Evolutionary conservation across 331 rosid species (phyloP).

Genomic region (Quercus phellos): DNA sequence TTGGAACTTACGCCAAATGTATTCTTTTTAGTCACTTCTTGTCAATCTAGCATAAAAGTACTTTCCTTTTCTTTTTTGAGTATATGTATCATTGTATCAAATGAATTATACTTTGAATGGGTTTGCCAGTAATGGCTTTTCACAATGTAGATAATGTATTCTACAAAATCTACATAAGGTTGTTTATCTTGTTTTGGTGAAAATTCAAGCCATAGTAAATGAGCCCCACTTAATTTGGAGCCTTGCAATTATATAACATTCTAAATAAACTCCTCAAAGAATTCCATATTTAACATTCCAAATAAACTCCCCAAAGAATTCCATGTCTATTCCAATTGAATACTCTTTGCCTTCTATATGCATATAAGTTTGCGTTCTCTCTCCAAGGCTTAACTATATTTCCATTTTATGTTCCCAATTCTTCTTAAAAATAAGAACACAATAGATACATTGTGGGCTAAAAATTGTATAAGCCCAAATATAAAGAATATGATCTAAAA

Average conservation of each 20-base stretch:
- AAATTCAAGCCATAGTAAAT: not conserved
- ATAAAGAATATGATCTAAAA: not conserved
- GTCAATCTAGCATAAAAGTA: not conserved
- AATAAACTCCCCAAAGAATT: not conserved
- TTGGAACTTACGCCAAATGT: not conserved
- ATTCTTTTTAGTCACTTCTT: not conserved
- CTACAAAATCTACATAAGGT: not conserved
- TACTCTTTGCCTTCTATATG: not conserved
- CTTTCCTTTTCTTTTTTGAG: not conserved
- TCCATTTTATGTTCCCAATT: not conserved
- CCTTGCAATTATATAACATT: not conserved
- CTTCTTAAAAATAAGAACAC: not conserved
- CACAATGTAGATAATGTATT: not conserved
- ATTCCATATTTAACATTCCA: not conserved
- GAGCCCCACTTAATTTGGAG: not conserved
- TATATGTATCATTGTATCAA: too few relatives aligned
- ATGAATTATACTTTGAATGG: not conserved
- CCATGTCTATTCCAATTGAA: not conserved
- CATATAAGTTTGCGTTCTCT: not conserved
- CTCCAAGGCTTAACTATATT: not conserved
- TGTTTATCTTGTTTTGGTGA: not conserved
- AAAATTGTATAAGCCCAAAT: not conserved
- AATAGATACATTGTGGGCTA: not conserved
- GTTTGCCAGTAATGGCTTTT: not conserved
- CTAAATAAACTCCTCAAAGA: not conserved